Conservation (phyloP, 2,329 filamentous ascomycete genomes). For the Onygenales sp. region DNA sequence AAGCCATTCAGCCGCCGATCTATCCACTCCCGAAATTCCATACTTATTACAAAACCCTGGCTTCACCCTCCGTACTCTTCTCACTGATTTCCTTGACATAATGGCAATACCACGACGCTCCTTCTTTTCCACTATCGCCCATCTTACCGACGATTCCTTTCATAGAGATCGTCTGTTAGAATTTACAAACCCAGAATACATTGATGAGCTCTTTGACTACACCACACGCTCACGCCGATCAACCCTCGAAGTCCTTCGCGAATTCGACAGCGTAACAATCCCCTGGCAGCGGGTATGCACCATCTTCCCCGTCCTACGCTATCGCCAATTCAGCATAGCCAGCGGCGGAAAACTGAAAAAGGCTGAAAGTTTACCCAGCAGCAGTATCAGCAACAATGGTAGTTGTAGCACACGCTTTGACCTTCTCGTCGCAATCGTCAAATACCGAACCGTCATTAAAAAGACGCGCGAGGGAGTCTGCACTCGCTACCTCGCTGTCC, state of each 20-base stretch:
- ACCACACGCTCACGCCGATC: constrained; percentile 81
- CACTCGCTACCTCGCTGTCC: constrained; percentile 68
- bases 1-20: constrained; percentile 14
- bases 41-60: constrained; percentile 25
- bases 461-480: constrained; percentile 79
- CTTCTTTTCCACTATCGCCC: constrained; percentile 71
- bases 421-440: constrained; percentile 76
- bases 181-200: constrained; percentile 66
- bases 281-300: constrained; percentile 64
- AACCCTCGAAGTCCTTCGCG: constrained; percentile 83
- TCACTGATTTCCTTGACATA: constrained; percentile 80
- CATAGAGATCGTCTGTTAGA: constrained; percentile 77
- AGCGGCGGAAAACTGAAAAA: constrained; percentile 51
- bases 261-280: constrained; percentile 76
- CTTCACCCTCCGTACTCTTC: constrained; percentile 61
- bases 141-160: constrained; percentile 61
- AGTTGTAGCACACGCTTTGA: constrained; percentile 48
- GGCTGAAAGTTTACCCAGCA: constrained; percentile 5
- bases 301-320: constrained; percentile 72
- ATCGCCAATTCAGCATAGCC: constrained; percentile 87
- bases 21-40: constrained; percentile 23
- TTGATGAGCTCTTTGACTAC: constrained; percentile 94
- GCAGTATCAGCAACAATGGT: no score
- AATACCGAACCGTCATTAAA: constrained; percentile 80
- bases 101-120: constrained; percentile 78